phyloP scores from a whole-genome alignment of 495 filamentous ascomycete species.

The Penicillium cataractarum region DNA sequence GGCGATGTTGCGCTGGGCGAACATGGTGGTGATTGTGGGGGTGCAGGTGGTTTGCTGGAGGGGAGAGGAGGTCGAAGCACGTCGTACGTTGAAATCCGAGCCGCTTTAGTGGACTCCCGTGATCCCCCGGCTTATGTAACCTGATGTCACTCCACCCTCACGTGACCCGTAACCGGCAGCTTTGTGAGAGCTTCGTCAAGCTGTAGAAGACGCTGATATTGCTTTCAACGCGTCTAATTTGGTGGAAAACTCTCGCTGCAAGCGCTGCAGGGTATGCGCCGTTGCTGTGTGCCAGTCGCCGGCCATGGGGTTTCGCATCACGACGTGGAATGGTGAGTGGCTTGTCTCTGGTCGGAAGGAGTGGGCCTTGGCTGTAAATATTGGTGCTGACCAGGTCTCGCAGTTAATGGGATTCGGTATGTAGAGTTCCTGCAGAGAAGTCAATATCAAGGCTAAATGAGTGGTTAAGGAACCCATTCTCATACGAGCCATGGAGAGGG shows the following conservation, averaged over 20 bases:
- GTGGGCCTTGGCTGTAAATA: neutral
- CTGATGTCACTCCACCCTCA: slow-evolving; percentile 43
- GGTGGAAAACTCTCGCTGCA: neutral
- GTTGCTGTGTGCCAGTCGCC: slow-evolving; percentile 9
- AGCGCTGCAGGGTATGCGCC: slow-evolving; percentile 24
- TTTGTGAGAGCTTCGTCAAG: neutral
- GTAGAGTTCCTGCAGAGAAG: slow-evolving; percentile 14
- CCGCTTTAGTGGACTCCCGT: slow-evolving; percentile 49
- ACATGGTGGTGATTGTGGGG: slow-evolving; percentile 53
- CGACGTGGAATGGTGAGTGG: slow-evolving; percentile 83
- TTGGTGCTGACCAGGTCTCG: slow-evolving; percentile 13
- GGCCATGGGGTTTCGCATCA: slow-evolving; percentile 76
- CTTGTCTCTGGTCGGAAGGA: slow-evolving; percentile 8
- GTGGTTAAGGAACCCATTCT: slow-evolving; percentile 80
- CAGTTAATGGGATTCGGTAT: slow-evolving; percentile 93
- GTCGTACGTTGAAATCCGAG: slow-evolving; percentile 41
- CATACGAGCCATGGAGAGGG: slow-evolving; percentile 92
- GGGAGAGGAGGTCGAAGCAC: slow-evolving; percentile 20
- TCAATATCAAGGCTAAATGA: neutral
- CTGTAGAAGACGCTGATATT: neutral
- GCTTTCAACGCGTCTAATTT: neutral
- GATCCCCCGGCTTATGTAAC: slow-evolving; percentile 49
- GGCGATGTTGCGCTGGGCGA: slow-evolving; percentile 62
- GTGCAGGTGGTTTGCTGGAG: slow-evolving; percentile 24
- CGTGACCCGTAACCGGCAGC: slow-evolving; percentile 24